A percentile compares a stretch with the other conserved stretches of the same genome.
Evolutionary conservation across 441 rosid genomes (phyloP).

Genomic region (Syzygium malaccense): DNA sequence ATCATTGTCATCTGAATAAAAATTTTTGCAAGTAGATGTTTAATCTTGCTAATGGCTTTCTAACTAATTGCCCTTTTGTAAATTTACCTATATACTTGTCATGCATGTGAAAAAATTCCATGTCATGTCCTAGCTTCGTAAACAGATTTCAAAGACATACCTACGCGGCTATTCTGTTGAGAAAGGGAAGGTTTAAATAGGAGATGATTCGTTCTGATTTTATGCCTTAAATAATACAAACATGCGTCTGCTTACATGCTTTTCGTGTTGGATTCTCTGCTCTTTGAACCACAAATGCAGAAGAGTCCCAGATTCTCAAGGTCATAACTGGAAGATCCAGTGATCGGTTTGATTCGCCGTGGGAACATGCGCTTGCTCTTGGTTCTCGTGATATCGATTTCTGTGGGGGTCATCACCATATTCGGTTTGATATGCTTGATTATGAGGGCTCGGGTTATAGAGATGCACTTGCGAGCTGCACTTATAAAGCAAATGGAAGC

Average conservation of each 20-base stretch:
- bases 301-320: neutral
- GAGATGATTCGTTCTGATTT: neutral
- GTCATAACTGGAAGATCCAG: slow-evolving; percentile 1
- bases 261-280: neutral
- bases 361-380: slow-evolving; percentile 13
- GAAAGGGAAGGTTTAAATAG: neutral
- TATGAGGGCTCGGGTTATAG: slow-evolving; percentile 29
- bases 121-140: neutral
- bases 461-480: slow-evolving; percentile 33
- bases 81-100: neutral
- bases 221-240: neutral
- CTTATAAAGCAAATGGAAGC: slow-evolving; percentile 75
- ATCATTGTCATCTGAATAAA: neutral
- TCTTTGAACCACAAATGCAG: neutral
- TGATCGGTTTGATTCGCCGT: slow-evolving; percentile 4
- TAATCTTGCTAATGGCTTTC: neutral
- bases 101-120: neutral
- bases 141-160: neutral
- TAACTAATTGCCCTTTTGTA: neutral
- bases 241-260: neutral
- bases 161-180: neutral
- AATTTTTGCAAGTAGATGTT: neutral
- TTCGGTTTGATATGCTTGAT: slow-evolving; percentile 26
- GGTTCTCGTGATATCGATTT: slow-evolving; percentile 18
- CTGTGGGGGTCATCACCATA: slow-evolving; percentile 9